phyloP scores from a whole-genome alignment of 1,139 yeast genomes.

The Schizosaccharomyces versatilis region DNA sequence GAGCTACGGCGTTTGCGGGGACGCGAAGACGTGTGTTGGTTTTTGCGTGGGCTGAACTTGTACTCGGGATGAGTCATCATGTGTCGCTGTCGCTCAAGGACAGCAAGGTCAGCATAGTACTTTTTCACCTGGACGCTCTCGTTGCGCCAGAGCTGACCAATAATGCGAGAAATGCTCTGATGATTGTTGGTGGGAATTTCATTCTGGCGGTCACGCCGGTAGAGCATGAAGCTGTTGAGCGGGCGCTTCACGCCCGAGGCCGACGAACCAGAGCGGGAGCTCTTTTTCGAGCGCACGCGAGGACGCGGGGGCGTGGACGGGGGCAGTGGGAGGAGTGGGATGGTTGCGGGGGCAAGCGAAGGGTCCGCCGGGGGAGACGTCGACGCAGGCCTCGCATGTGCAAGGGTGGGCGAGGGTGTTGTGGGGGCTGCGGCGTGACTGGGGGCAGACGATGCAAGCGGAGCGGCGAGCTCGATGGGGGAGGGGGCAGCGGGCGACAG shows the following conservation, averaged over 20 bases:
- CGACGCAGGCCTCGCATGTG: too few species aligned
- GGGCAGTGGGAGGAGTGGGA: too few species aligned
- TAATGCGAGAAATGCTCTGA: conserved; percentile 24
- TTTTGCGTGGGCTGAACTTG: conserved; percentile 10
- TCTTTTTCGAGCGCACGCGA: neutral
- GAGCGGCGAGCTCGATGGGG: too few species aligned
- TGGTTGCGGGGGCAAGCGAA: too few species aligned
- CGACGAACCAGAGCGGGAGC: neutral
- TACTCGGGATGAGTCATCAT: conserved; percentile 9
- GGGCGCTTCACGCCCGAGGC: conserved; percentile 24
- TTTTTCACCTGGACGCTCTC: conserved; percentile 10
- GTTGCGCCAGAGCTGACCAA: conserved; percentile 25
- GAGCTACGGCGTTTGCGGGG: neutral
- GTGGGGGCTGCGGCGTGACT: too few species aligned
- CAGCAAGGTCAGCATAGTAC: conserved; percentile 9
- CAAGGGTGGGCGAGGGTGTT: too few species aligned
- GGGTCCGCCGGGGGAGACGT: too few species aligned
- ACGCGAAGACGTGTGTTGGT: neutral
- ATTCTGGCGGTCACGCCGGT: conserved; percentile 17
- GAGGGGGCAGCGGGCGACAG: too few species aligned
- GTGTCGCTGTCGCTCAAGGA: conserved; percentile 6
- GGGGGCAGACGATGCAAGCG: too few species aligned
- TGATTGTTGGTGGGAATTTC: conserved; percentile 20
- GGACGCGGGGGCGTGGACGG: neutral
- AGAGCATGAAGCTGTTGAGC: conserved; percentile 30